These are phyloP conservation scores for Nicotiana benthamiana DNA, from an alignment of 257 asterid species.

Conservation along the genomic window DNA sequence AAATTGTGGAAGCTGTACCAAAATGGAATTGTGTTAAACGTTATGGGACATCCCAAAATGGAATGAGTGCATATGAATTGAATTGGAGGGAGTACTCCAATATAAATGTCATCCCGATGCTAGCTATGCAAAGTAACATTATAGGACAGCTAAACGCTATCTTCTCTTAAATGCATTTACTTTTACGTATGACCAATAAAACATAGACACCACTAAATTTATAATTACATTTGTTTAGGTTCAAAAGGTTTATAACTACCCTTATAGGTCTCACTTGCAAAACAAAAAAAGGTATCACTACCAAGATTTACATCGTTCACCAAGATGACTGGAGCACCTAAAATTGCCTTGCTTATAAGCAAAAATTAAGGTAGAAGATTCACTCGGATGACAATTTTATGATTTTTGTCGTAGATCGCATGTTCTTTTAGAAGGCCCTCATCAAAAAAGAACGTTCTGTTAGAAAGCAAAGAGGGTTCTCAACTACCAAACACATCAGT, in stretches of 20 bases:
- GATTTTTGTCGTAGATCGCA: not conserved
- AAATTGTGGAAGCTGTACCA: not conserved
- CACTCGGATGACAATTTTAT: not conserved
- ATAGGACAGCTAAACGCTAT: not conserved
- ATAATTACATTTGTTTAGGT: not conserved
- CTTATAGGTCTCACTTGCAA: not conserved
- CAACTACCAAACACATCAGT: not conserved
- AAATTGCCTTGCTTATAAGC: not conserved
- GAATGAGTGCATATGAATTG: not conserved
- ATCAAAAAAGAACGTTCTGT: not conserved
- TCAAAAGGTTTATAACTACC: not conserved
- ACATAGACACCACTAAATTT: not conserved
- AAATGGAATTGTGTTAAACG: not conserved
- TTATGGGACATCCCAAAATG: not conserved
- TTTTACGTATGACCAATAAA: not conserved
- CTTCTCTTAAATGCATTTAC: not conserved
- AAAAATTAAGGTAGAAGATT: not conserved
- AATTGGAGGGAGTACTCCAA: not conserved
- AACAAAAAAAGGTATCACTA: not conserved
- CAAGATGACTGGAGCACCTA: not conserved
- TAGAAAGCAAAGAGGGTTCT: not conserved
- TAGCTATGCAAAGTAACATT: not conserved
- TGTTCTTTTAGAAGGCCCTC: not conserved
- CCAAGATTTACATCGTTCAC: conserved; percentile 2
- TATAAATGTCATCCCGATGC: not conserved